Percentiles rank a stretch among this genome's conserved stretches.
These are phyloP conservation scores for Ettlia oleoabundans DNA, from an alignment of 139 green algal species.

Conservation along the genomic window DNA sequence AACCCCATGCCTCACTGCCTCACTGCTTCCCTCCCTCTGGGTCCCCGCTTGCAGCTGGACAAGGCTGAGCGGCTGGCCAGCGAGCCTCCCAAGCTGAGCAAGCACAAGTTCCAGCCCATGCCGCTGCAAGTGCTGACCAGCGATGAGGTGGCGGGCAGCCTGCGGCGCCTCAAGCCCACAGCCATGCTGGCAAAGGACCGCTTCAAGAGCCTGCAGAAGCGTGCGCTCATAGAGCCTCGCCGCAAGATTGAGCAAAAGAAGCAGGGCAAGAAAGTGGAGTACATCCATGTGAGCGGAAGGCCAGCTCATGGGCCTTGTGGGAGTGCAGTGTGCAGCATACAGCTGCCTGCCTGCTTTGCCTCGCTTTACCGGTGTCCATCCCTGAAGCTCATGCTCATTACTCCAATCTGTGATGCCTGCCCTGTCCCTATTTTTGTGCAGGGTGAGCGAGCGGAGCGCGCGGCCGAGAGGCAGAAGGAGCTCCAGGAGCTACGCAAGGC, in stretches of 20 bases:
- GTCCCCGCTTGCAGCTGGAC: constrained; percentile 39
- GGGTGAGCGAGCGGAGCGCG: constrained; percentile 42
- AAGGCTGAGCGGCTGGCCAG: constrained; percentile 57
- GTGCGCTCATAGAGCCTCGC: constrained; percentile 83
- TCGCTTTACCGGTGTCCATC: no score
- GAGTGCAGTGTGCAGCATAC: background rate
- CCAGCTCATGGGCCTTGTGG: background rate
- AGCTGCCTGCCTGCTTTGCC: no score
- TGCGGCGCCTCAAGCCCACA: constrained; percentile 63
- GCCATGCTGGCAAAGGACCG: constrained; percentile 55
- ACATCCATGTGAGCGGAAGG: constrained; percentile 39
- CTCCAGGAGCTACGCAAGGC: constrained; percentile 37
- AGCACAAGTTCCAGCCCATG: constrained; percentile 66
- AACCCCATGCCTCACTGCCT: background rate
- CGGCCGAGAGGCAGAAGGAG: constrained; percentile 48
- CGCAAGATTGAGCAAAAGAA: constrained; percentile 52
- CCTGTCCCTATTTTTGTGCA: background rate
- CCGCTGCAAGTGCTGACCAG: constrained; percentile 76
- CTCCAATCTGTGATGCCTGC: background rate
- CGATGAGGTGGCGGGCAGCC: constrained; percentile 73
- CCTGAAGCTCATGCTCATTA: no score
- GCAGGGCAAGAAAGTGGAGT: constrained; percentile 48
- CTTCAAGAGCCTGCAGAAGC: constrained; percentile 85
- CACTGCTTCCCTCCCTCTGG: background rate
- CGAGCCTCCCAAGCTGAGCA: constrained; percentile 70